A percentile compares a stretch with the other conserved stretches of the same genome.
These are phyloP conservation scores for Suhomyces sp. DNA, from an alignment of 805 yeast genomes.

Conservation along the genomic window DNA sequence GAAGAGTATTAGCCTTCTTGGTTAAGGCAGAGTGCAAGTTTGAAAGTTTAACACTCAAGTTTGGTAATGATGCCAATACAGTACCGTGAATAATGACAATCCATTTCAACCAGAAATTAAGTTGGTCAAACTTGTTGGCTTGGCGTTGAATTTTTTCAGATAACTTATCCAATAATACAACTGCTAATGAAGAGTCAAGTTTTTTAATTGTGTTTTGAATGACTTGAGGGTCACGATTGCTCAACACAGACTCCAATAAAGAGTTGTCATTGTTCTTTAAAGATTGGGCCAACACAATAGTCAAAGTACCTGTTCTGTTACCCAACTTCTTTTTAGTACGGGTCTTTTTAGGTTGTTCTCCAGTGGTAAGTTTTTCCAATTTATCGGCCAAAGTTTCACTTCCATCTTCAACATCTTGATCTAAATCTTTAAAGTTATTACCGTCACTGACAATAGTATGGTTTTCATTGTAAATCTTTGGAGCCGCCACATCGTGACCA, in stretches of 20 bases:
- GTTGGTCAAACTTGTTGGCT: constrained; percentile 47
- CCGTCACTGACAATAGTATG: constrained; percentile 64
- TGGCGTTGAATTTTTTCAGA: constrained; percentile 55
- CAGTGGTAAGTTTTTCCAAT: constrained; percentile 37
- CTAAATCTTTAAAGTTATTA: constrained; percentile 57
- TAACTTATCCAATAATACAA: constrained; percentile 49
- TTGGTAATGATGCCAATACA: constrained; percentile 46
- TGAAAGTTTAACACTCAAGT: constrained; percentile 42
- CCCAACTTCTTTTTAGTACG: constrained; percentile 40
- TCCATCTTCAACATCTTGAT: constrained; percentile 41
- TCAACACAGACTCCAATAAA: constrained; percentile 78
- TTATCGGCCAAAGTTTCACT: constrained; percentile 55
- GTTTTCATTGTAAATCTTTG: constrained; percentile 59
- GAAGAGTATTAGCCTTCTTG: constrained; percentile 48
- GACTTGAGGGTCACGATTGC: constrained; percentile 49
- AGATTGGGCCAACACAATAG: constrained; percentile 86
- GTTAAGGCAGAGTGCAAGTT: constrained; percentile 47
- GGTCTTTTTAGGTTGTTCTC: constrained; percentile 21
- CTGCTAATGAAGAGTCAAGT: constrained; percentile 50
- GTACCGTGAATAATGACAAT: constrained; percentile 56
- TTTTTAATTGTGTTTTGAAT: constrained; percentile 51
- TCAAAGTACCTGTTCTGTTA: constrained; percentile 64
- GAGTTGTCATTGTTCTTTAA: constrained; percentile 83
- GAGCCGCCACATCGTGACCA: constrained; percentile 54
- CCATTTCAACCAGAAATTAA: constrained; percentile 58